Percentiles rank a stretch among this genome's conserved stretches.
phyloP scores from a whole-genome alignment of 75 land plant species.

The Gnetum montanum region DNA sequence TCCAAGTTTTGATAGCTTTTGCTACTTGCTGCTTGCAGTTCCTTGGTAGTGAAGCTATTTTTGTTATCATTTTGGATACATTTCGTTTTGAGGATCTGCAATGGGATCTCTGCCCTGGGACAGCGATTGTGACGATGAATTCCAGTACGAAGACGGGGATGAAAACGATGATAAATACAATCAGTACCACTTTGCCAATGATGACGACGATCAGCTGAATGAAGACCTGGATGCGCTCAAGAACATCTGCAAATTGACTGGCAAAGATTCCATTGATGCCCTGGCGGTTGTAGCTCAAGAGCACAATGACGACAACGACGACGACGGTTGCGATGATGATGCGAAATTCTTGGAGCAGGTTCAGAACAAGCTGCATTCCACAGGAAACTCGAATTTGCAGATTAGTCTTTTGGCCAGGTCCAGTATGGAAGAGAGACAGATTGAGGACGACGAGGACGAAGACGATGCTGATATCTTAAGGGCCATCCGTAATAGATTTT shows the following conservation, averaged over 20 bases:
- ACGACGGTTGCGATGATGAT: slow-evolving; percentile 21
- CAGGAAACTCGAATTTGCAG: slow-evolving; percentile 5
- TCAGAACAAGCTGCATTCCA: background rate
- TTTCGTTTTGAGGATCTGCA: too few species aligned
- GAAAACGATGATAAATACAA: background rate
- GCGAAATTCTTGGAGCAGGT: slow-evolving; percentile 19
- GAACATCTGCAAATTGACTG: slow-evolving; percentile 17
- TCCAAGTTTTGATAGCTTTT: too few species aligned
- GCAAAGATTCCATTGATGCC: slow-evolving; percentile 3
- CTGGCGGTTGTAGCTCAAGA: slow-evolving; percentile 1
- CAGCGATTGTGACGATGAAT: background rate
- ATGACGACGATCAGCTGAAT: slow-evolving; percentile 15
- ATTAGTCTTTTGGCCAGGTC: background rate
- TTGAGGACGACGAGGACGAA: slow-evolving; percentile 15
- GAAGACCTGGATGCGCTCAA: slow-evolving; percentile 35
- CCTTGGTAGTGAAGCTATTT: too few species aligned
- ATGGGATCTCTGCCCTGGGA: too few species aligned
- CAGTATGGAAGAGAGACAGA: background rate
- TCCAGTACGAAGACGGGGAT: slow-evolving; percentile 5
- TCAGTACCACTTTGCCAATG: slow-evolving; percentile 3
- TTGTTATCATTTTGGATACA: too few species aligned
- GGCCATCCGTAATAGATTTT: slow-evolving; percentile 30
- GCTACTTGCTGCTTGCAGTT: too few species aligned
- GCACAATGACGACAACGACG: slow-evolving; percentile 7
- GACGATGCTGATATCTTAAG: slow-evolving; percentile 42